Evolutionary conservation across 495 filamentous ascomycete genomes (phyloP).

Genomic region (Aspergillus carlsbadensis): DNA sequence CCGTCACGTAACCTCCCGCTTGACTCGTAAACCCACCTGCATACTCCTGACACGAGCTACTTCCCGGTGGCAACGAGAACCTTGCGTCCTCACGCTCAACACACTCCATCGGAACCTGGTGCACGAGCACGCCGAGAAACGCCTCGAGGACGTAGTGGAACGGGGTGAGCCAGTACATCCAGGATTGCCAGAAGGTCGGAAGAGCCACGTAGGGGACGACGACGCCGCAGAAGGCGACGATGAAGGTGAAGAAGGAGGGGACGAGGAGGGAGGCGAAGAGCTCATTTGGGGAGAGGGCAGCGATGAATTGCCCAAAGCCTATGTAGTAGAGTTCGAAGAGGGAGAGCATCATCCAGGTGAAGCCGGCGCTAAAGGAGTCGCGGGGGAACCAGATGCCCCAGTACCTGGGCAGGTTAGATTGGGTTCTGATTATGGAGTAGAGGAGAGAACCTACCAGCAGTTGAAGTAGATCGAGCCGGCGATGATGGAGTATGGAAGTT

Average conservation of each 20-base stretch:
- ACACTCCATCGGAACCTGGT: slow-evolving; percentile 56
- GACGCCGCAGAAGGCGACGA: slow-evolving; percentile 63
- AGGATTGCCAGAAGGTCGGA: slow-evolving; percentile 61
- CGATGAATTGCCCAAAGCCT: slow-evolving; percentile 74
- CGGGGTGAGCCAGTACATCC: slow-evolving; percentile 68
- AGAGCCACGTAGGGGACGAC: slow-evolving; percentile 56
- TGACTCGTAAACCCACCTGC: slow-evolving; percentile 38
- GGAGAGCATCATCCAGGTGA: slow-evolving; percentile 59
- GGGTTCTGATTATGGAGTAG: neutral
- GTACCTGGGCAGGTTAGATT: slow-evolving; percentile 29
- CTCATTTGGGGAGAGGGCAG: slow-evolving; percentile 69
- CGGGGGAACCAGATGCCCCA: slow-evolving; percentile 55
- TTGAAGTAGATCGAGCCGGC: slow-evolving; percentile 54
- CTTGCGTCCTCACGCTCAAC: slow-evolving; percentile 53
- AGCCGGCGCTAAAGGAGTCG: slow-evolving; percentile 53
- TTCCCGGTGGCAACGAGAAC: slow-evolving; percentile 51
- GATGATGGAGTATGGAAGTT: slow-evolving; percentile 52
- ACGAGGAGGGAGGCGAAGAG: slow-evolving; percentile 68
- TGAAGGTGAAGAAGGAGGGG: slow-evolving; percentile 63
- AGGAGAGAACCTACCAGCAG: slow-evolving; percentile 49
- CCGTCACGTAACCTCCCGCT: slow-evolving; percentile 52
- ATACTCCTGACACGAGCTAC: slow-evolving; percentile 53
- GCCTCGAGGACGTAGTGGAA: slow-evolving; percentile 64
- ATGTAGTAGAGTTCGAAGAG: slow-evolving; percentile 74
- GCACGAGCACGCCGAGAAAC: slow-evolving; percentile 52